These are phyloP conservation scores for Mycena amicta DNA, from an alignment of 768 basidiomycete species.

Conservation along the genomic window DNA sequence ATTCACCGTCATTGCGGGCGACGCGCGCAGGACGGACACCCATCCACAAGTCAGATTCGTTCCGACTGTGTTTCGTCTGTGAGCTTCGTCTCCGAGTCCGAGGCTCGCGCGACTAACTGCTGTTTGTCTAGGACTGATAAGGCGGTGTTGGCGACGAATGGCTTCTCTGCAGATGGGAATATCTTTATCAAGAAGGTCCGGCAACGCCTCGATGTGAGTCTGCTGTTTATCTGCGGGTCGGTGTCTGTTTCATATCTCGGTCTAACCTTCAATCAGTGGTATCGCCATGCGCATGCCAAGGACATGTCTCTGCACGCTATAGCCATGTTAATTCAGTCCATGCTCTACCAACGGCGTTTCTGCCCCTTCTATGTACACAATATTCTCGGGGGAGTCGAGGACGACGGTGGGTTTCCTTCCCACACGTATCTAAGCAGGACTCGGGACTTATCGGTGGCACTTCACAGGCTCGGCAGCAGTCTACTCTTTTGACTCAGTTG, in stretches of 20 bases:
- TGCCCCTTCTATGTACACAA: constrained; percentile 99
- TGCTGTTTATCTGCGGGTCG: neutral
- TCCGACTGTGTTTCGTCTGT: constrained; percentile 75
- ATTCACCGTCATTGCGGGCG: constrained; percentile 75
- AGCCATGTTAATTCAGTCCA: constrained; percentile 94
- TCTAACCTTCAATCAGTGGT: constrained; percentile 66
- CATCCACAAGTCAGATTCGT: constrained; percentile 78
- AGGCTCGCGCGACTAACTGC: neutral
- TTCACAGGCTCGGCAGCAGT: constrained; percentile 89
- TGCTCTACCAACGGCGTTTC: constrained; percentile 94
- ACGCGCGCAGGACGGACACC: constrained; percentile 76
- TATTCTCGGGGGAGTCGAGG: constrained; percentile 94
- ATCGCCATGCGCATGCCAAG: constrained; percentile 94
- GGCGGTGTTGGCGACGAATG: constrained; percentile 92
- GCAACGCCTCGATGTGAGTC: constrained; percentile 88
- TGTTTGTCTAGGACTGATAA: constrained; percentile 78
- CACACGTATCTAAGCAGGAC: neutral
- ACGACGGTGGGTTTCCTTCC: constrained; percentile 72
- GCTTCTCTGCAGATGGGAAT: constrained; percentile 96
- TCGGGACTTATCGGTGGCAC: too few species aligned
- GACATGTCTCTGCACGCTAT: constrained; percentile 95
- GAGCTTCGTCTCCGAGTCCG: constrained; percentile 26
- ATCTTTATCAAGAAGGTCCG: constrained; percentile 97
- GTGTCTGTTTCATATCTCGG: neutral
- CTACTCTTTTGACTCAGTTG: constrained; percentile 99